A percentile compares a stretch with the other conserved stretches of the same genome.
Evolutionary conservation across 2,329 filamentous ascomycete genomes (phyloP).

Genomic region (Fusarium albidum): DNA sequence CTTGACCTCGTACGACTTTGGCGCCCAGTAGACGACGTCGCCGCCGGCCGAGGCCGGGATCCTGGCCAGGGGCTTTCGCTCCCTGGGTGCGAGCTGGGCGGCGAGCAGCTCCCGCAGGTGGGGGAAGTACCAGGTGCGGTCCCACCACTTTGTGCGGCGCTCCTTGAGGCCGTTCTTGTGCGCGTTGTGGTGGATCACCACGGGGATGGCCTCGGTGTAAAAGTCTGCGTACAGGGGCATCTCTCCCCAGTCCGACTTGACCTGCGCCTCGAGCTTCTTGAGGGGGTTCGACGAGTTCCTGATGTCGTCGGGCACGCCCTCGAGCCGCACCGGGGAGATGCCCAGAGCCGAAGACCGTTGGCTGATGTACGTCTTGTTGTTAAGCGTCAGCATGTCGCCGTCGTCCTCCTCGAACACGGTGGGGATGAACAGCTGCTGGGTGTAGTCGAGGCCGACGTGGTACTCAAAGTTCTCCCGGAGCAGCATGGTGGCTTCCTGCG

Average conservation of each 20-base stretch:
- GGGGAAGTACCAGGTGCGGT: constrained; percentile 34
- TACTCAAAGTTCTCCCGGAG: constrained; percentile 25
- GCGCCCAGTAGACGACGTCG: constrained; percentile 17
- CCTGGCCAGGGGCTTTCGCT: background rate
- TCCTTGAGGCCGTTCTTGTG: constrained; percentile 21
- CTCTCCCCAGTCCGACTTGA: constrained; percentile 27
- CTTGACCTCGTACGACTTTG: background rate
- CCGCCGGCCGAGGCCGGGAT: background rate
- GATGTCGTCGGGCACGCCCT: constrained; percentile 22
- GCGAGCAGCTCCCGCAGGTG: constrained; percentile 16
- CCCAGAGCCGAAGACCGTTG: constrained; percentile 4
- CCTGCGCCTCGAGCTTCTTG: no score
- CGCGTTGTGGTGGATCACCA: constrained; percentile 33
- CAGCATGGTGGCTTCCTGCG: background rate
- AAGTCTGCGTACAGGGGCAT: constrained; percentile 31
- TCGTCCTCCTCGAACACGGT: constrained; percentile 33
- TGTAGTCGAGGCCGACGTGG: constrained; percentile 33
- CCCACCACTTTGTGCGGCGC: constrained; percentile 27
- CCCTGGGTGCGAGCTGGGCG: constrained; percentile 1
- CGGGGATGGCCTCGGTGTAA: constrained; percentile 30
- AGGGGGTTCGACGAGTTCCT: constrained; percentile 1
- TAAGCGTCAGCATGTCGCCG: constrained; percentile 21
- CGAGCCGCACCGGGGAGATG: constrained; percentile 8
- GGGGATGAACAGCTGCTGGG: constrained; percentile 25
- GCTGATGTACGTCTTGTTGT: constrained; percentile 16